These are phyloP conservation scores for Lentinus brumalis DNA, from an alignment of 768 basidiomycete genomes.

Conservation along the genomic window DNA sequence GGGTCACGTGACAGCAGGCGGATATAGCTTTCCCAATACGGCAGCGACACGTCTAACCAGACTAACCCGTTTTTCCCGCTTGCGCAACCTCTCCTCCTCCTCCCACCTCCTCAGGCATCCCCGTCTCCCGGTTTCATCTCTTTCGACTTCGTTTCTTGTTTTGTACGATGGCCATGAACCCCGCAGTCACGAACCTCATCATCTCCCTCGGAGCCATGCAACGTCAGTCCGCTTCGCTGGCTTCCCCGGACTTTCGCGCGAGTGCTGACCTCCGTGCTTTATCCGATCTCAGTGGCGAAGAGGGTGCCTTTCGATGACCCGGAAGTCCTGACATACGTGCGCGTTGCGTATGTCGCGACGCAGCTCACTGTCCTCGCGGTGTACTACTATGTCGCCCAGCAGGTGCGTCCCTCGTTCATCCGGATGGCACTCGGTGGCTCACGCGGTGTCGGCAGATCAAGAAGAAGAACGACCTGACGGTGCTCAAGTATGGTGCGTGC, in stretches of 20 bases:
- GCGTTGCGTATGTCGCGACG: slow-evolving; percentile 76
- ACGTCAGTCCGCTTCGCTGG: slow-evolving; percentile 40
- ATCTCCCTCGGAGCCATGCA: slow-evolving; percentile 96
- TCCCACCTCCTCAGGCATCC: background rate
- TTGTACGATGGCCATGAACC: slow-evolving; percentile 51
- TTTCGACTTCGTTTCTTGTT: background rate
- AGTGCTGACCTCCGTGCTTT: background rate
- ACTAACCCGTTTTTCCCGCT: slow-evolving; percentile 6
- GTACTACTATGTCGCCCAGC: slow-evolving; percentile 80
- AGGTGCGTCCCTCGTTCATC: slow-evolving; percentile 46
- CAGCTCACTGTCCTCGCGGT: slow-evolving; percentile 71
- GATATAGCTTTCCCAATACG: background rate
- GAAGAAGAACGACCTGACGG: slow-evolving; percentile 92
- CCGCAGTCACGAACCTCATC: slow-evolving; percentile 78
- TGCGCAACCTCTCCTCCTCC: background rate
- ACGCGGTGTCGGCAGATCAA: slow-evolving; percentile 62
- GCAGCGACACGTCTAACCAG: slow-evolving; percentile 18
- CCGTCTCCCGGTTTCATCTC: slow-evolving; percentile 2
- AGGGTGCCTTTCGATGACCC: slow-evolving; percentile 92
- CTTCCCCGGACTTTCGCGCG: background rate
- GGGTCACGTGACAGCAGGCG: background rate
- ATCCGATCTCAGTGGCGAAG: slow-evolving; percentile 70
- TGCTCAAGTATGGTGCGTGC: slow-evolving; percentile 87
- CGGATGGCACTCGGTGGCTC: background rate
- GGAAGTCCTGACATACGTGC: slow-evolving; percentile 75